Conservation (phyloP, 768 basidiomycete genomes). For the Ramaria sp. region DNA sequence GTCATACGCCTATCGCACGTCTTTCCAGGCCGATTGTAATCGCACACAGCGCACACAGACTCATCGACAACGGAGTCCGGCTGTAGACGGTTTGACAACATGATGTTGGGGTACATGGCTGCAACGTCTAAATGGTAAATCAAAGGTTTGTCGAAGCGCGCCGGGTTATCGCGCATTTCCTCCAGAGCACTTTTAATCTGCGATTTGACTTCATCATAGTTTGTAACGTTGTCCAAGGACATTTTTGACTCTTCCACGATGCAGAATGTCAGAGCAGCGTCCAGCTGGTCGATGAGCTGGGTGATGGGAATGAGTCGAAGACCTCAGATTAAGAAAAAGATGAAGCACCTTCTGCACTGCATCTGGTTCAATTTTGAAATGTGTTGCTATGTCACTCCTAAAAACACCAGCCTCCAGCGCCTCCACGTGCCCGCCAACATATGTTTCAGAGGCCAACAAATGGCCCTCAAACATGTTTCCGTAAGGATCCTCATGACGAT, state of each 20-base stretch:
- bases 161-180: constrained; percentile 82
- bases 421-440: constrained; percentile 98
- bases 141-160: constrained; percentile 81
- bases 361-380: constrained; percentile 87
- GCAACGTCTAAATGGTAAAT: constrained; percentile 99
- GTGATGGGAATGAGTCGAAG: background rate
- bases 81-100: constrained; percentile 98
- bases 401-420: constrained; percentile 98
- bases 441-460: constrained; percentile 83
- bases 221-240: constrained; percentile 74
- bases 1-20: constrained; percentile 85
- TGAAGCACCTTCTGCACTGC: constrained; percentile 67
- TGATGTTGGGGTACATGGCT: constrained; percentile 99
- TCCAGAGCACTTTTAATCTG: constrained; percentile 73
- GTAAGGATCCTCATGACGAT: constrained; percentile 87
- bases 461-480: constrained; percentile 94
- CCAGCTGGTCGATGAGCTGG: constrained; percentile 89
- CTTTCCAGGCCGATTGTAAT: constrained; percentile 95
- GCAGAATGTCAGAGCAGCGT: constrained; percentile 82
- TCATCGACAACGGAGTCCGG: constrained; percentile 98
- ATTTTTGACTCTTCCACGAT: constrained; percentile 77
- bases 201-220: constrained; percentile 87
- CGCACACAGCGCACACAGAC: constrained; percentile 93
- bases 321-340: background rate
- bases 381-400: constrained; percentile 64